Conservation (phyloP, 2,329 filamentous ascomycete genomes). For the Aspergillus fructus region DNA sequence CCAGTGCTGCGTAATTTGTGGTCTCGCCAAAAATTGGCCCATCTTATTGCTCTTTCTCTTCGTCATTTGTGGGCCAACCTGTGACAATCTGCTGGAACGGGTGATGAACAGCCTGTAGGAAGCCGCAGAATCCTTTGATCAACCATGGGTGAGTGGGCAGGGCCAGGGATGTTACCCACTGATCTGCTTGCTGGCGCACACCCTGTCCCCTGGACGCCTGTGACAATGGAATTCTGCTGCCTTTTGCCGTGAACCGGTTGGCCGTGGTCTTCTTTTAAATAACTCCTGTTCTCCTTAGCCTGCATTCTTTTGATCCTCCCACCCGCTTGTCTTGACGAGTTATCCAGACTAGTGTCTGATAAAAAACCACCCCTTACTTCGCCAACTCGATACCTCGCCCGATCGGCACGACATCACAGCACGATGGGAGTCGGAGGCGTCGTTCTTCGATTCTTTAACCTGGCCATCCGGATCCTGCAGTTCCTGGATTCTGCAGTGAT, state of each 20-base stretch:
- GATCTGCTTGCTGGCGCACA: constrained; percentile 18
- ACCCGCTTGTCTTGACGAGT: neutral
- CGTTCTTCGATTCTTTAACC: constrained; percentile 68
- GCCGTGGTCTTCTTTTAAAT: neutral
- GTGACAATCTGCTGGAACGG: constrained; percentile 4
- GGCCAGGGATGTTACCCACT: constrained; percentile 17
- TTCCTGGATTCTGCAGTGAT: constrained; percentile 72
- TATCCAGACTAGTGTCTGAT: neutral
- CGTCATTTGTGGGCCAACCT: constrained; percentile 19
- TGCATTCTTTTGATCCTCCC: neutral
- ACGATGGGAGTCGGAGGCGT: constrained; percentile 61
- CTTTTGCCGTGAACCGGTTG: constrained; percentile 14
- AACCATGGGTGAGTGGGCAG: constrained; percentile 6
- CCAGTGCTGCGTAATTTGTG: neutral
- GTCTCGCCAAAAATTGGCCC: neutral
- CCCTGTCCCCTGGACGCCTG: constrained; percentile 13
- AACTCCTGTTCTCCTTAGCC: neutral
- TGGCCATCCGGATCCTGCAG: constrained; percentile 70
- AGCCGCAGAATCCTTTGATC: constrained; percentile 2
- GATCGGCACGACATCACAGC: neutral
- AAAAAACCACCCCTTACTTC: neutral
- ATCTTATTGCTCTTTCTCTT: neutral
- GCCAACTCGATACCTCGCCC: neutral
- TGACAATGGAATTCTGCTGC: constrained; percentile 23
- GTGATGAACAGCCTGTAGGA: constrained; percentile 10